phyloP scores from a whole-genome alignment of 257 asterid species.

The Orobanche coerulescens region DNA sequence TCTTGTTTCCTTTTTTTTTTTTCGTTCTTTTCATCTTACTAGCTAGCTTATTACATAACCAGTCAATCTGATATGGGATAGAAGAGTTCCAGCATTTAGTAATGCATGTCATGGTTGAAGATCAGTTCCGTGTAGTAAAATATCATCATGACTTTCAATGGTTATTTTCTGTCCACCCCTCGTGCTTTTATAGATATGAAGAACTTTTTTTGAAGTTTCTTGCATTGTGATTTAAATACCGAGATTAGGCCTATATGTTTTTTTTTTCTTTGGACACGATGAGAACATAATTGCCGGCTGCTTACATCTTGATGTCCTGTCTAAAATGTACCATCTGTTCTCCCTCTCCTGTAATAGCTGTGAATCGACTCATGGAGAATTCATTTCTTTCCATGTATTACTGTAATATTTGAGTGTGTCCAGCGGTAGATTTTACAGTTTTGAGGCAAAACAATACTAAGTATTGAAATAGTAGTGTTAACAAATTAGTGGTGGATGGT shows the following conservation, averaged over 20 bases:
- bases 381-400: too few species aligned
- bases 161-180: not conserved
- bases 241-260: too few species aligned
- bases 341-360: too few species aligned
- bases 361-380: too few species aligned
- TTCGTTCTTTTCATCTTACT: too few species aligned
- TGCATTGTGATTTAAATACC: not conserved
- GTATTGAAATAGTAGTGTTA: too few species aligned
- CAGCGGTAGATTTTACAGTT: too few species aligned
- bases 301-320: too few species aligned
- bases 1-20: not conserved
- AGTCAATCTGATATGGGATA: not conserved
- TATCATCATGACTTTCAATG: slow-evolving; percentile 11
- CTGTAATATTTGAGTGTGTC: too few species aligned
- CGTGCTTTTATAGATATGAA: not conserved
- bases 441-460: too few species aligned
- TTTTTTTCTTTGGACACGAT: not conserved
- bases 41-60: slow-evolving; percentile 2
- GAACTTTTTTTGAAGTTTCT: not conserved
- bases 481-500: too few species aligned
- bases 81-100: not conserved
- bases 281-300: slow-evolving; percentile 18
- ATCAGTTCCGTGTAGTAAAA: slow-evolving; percentile 3
- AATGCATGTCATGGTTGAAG: not conserved
- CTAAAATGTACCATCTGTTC: too few species aligned